Percentiles rank a stretch among this genome's conserved stretches.
These are phyloP conservation scores for Grigorovia yakushimaensis DNA, from an alignment of 805 yeast genomes.

Conservation along the genomic window DNA sequence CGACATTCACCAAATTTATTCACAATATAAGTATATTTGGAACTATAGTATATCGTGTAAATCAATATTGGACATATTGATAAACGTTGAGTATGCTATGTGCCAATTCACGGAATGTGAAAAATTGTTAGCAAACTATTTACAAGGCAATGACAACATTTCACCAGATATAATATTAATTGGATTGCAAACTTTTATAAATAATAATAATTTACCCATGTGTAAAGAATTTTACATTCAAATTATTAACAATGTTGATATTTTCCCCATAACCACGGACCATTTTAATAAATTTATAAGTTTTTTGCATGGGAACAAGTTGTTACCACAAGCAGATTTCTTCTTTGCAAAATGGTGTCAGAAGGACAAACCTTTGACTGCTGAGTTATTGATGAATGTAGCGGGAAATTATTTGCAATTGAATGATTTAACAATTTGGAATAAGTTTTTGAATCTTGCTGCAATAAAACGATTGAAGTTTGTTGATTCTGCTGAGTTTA, in stretches of 20 bases:
- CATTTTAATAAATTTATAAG: constrained; percentile 14
- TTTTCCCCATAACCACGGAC: constrained; percentile 15
- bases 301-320: constrained; percentile 11
- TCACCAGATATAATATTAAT: constrained; percentile 13
- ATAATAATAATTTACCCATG: constrained; percentile 19
- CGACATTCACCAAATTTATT: constrained; percentile 18
- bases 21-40: constrained; percentile 7
- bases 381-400: not conserved
- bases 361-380: not conserved
- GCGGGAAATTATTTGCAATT: not conserved
- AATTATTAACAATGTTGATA: constrained; percentile 20
- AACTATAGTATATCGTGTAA: not conserved
- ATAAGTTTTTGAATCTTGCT: constrained; percentile 6
- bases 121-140: constrained; percentile 20
- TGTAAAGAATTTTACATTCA: constrained; percentile 27
- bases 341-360: constrained; percentile 18
- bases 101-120: constrained; percentile 19
- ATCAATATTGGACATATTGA: not conserved
- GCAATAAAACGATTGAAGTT: constrained; percentile 6
- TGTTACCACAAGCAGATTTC: constrained; percentile 13
- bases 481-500: not conserved
- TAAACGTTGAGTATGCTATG: constrained; percentile 1
- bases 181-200: constrained; percentile 22
- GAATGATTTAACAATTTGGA: not conserved
- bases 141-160: constrained; percentile 15